These are phyloP conservation scores for Geotrichum cucujoidarum DNA, from an alignment of 1,139 yeast species.

Conservation along the genomic window DNA sequence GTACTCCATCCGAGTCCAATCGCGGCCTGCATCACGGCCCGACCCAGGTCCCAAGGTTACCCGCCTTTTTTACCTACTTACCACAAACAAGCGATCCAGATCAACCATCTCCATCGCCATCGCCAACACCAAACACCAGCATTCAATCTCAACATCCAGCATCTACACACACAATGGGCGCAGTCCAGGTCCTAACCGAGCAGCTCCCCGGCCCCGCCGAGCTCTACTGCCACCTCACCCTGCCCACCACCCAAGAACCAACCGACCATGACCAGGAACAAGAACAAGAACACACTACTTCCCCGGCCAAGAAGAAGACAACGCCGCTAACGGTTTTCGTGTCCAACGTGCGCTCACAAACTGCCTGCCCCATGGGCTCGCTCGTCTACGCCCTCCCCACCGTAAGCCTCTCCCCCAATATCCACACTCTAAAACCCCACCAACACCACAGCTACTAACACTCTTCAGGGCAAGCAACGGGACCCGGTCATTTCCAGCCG, in stretches of 20 bases:
- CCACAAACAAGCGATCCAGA: too few relatives aligned
- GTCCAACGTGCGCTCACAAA: neutral
- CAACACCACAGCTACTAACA: neutral
- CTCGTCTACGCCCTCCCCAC: slow-evolving; percentile 18
- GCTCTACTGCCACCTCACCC: slow-evolving; percentile 11
- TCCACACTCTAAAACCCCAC: neutral
- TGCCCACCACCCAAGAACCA: neutral
- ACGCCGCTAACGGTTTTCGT: slow-evolving; percentile 11
- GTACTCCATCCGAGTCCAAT: too few relatives aligned
- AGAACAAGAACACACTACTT: neutral
- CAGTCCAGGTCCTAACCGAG: slow-evolving; percentile 11
- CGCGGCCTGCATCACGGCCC: too few relatives aligned
- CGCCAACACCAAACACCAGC: neutral
- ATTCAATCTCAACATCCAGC: too few relatives aligned
- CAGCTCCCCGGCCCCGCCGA: slow-evolving; percentile 7
- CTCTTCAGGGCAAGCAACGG: slow-evolving; percentile 1
- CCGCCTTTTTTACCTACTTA: too few relatives aligned
- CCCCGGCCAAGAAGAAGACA: neutral
- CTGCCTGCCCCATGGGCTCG: slow-evolving; percentile 10
- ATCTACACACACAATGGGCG: too few relatives aligned
- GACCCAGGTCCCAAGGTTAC: too few relatives aligned
- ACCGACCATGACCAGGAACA: too few relatives aligned
- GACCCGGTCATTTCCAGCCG: slow-evolving; percentile 13
- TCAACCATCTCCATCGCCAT: neutral
- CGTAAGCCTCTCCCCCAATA: slow-evolving; percentile 1